Evolutionary conservation across 768 basidiomycete species (phyloP).

Genomic region (Sarcodon aspratus): DNA sequence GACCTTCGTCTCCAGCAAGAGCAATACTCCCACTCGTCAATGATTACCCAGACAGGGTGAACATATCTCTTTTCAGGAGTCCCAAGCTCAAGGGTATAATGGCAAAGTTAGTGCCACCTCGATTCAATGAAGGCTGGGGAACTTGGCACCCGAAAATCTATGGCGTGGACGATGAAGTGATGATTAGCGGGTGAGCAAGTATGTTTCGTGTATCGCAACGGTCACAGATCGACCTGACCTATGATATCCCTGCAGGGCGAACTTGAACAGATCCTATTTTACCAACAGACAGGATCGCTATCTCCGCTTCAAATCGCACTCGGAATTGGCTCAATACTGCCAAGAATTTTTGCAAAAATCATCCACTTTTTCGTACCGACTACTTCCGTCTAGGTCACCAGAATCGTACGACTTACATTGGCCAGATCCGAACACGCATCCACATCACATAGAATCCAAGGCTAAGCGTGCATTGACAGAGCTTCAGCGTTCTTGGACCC

Average conservation of each 20-base stretch:
- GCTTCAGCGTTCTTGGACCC: conserved; percentile 40
- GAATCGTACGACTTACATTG: conserved; percentile 49
- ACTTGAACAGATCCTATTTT: conserved; percentile 89
- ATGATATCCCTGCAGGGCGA: conserved; percentile 50
- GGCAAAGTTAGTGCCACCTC: conserved; percentile 70
- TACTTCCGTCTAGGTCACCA: conserved; percentile 19
- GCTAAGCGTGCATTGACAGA: conserved; percentile 42
- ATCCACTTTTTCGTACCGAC: conserved; percentile 60
- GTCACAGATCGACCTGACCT: background rate
- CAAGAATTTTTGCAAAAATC: conserved; percentile 62
- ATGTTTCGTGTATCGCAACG: conserved; percentile 3
- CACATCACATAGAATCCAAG: conserved; percentile 55
- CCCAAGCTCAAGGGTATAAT: conserved; percentile 72
- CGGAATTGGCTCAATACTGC: conserved; percentile 70
- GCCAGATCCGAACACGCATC: conserved; percentile 54
- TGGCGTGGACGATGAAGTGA: conserved; percentile 83
- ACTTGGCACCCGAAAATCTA: conserved; percentile 98
- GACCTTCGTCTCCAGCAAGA: conserved; percentile 55
- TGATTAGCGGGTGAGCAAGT: conserved; percentile 79
- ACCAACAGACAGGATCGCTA: conserved; percentile 94
- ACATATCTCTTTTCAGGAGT: conserved; percentile 77
- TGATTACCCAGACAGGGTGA: conserved; percentile 62
- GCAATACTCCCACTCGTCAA: conserved; percentile 62
- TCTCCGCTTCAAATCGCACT: conserved; percentile 55
- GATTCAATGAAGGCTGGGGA: conserved; percentile 98